A percentile compares a stretch with the other conserved stretches of the same genome.
phyloP scores from a whole-genome alignment of 2,329 filamentous ascomycete species.

The Endothia cerciana region DNA sequence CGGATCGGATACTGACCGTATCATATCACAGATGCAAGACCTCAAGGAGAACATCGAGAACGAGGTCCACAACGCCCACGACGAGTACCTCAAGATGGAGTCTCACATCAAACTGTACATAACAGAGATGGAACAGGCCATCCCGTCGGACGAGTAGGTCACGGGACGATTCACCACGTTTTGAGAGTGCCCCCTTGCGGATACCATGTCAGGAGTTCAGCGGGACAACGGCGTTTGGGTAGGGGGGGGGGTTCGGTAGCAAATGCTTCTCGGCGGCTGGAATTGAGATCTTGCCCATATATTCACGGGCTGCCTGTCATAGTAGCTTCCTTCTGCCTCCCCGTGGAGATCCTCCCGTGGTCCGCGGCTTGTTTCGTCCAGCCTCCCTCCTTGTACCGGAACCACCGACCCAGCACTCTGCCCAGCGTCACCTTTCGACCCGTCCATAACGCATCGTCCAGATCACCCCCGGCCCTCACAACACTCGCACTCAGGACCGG shows the following conservation, averaged over 20 bases:
- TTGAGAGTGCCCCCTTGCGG: slow-evolving; percentile 33
- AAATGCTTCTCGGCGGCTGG: slow-evolving; percentile 19
- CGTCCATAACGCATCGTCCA: slow-evolving; percentile 58
- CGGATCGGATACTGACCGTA: slow-evolving; percentile 32
- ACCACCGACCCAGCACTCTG: slow-evolving; percentile 68
- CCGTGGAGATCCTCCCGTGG: no score
- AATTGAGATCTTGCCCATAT: slow-evolving; percentile 5
- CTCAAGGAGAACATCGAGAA: slow-evolving; percentile 97
- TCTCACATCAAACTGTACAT: slow-evolving; percentile 97
- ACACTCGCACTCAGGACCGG: slow-evolving; percentile 65
- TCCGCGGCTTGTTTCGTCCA: slow-evolving; percentile 35
- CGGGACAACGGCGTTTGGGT: slow-evolving; percentile 7
- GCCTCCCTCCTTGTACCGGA: slow-evolving; percentile 51
- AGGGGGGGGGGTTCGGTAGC: not conserved
- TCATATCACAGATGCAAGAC: slow-evolving; percentile 81
- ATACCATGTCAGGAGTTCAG: slow-evolving; percentile 29
- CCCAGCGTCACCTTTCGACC: slow-evolving; percentile 62
- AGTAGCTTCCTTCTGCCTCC: not conserved
- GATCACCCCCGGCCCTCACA: slow-evolving; percentile 45
- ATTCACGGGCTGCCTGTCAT: not conserved
- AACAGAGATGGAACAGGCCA: slow-evolving; percentile 95
- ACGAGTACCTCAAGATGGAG: slow-evolving; percentile 97
- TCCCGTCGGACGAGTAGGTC: slow-evolving; percentile 43
- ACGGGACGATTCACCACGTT: slow-evolving; percentile 20
- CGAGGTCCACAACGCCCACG: slow-evolving; percentile 86